phyloP scores from a whole-genome alignment of 345 rosid species.

The Psidium guajava region DNA sequence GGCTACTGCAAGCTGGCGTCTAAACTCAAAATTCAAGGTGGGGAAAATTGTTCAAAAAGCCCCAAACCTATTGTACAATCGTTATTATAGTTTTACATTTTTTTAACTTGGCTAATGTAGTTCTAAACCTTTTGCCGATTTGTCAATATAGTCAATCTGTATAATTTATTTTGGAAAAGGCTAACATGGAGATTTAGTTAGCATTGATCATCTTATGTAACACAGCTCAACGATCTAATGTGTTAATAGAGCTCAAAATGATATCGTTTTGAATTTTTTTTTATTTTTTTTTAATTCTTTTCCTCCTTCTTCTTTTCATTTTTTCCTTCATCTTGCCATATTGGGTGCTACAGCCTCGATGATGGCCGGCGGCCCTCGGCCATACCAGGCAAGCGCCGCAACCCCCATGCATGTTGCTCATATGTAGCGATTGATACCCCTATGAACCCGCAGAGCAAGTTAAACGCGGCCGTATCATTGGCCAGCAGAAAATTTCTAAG shows the following conservation, averaged over 20 bases:
- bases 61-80: background rate
- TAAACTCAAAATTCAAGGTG: background rate
- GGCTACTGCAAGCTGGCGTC: background rate
- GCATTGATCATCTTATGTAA: rapidly evolving
- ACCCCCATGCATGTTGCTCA: background rate
- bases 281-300: background rate
- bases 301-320: background rate
- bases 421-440: background rate
- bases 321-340: background rate
- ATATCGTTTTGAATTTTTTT: background rate
- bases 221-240: rapidly evolving
- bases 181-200: background rate
- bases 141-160: background rate
- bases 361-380: background rate
- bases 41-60: background rate
- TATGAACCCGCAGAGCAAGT: background rate
- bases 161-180: background rate
- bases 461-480: background rate
- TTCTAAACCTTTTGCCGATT: background rate
- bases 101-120: background rate
- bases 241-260: background rate
- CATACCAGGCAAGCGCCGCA: background rate
- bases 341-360: background rate
- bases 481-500: background rate
- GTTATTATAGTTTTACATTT: background rate